Evolutionary conservation across 192 early-diverging fungal genomes (phyloP), one percentile per base, ranked within the genome.

Genomic region (Rhizophagus clarus): DNA sequence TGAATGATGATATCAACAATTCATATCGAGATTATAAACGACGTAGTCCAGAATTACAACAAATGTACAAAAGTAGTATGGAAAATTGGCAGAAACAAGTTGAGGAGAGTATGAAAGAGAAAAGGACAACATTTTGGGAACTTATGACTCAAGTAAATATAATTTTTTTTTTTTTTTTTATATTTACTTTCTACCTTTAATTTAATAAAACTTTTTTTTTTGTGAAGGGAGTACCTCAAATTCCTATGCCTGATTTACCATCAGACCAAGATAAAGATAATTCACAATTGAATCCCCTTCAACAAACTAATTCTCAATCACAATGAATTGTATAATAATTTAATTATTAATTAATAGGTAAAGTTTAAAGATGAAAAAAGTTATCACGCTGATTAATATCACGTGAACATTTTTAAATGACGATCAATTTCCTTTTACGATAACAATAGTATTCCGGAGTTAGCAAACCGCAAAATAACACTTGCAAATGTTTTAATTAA

Each of bases 81-180:
- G 90, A 92, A 47, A 69, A 86, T 69, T 82, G 87, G 66, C 85
- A 92, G 76, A 95, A 87, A 84, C 84, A 83, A 81, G 82, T 83
- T 76, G 87, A 87, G 81, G 90, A 84, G 88, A 94, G 91, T 88
- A 72, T 97, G 87, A 93, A 96, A 87, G 94, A 94, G 74, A 95
- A 97, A 94, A 94, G 93, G 82, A 86, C 90, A 62, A 96, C 95
- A 56, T 88, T 96, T 77, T 94, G 96, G 91, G 93, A 96, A 81
- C 82, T 98, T 83, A 81, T 94, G 81, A 83, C 88, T n/a, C 84
- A 89, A 76, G 84, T 87, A 82, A 40, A 77, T 47, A 24, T n/a
- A n/a, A n/a, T n/a, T n/a, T n/a, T 14, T 49, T 4, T 67, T 1
- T 31, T 29, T 26, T 31, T 17, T 15, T 32, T 67, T 67, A 67